Percentiles rank a stretch among this genome's conserved stretches.
Conservation (phyloP, 2,329 filamentous ascomycete species). For the Alternaria solani region DNA sequence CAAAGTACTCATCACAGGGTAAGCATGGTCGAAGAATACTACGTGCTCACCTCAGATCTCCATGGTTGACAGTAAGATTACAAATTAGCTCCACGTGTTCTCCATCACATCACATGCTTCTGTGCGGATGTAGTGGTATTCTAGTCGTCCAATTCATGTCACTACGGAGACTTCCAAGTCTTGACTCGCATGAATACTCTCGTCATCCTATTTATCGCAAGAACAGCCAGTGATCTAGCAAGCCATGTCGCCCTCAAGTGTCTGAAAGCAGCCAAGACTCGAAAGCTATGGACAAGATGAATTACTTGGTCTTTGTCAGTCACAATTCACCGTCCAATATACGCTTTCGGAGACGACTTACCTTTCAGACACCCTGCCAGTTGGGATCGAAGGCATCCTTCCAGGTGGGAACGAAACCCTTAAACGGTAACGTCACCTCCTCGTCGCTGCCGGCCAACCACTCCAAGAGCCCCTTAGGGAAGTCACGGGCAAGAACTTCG, state of each 20-base stretch:
- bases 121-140: neutral
- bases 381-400: neutral
- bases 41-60: neutral
- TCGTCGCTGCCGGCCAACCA: neutral
- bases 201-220: neutral
- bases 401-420: neutral
- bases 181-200: fast-evolving
- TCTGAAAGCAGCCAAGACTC: fast-evolving
- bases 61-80: fast-evolving
- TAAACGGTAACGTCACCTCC: neutral
- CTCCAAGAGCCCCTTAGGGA: neutral
- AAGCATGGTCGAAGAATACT: neutral
- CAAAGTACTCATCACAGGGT: neutral
- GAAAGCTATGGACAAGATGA: fast-evolving
- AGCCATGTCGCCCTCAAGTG: neutral
- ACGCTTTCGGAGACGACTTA: neutral
- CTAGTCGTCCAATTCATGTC: too few species aligned
- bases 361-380: neutral
- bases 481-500: neutral
- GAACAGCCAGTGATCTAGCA: neutral
- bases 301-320: neutral
- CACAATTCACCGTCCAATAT: neutral
- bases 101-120: neutral
- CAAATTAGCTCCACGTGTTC: neutral
- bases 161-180: too few species aligned